Evolutionary conservation across 148 eudicot genomes (phyloP), one percentile per base, ranked within the genome.

Genomic region (Camellia japonica): DNA sequence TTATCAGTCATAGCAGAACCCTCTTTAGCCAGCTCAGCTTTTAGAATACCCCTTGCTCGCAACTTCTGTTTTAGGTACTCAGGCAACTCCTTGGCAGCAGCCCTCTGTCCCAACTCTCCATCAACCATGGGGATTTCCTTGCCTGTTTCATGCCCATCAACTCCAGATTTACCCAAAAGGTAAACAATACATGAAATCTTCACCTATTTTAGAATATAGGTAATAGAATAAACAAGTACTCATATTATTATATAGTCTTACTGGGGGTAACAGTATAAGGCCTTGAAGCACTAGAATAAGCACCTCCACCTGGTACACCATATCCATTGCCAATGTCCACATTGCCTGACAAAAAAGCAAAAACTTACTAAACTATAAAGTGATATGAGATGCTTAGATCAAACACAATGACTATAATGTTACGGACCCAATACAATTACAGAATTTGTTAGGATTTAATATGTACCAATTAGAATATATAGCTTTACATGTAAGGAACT

Each of bases 301-400:
- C 99, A 80, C 93, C 99, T 69, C 99, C 99, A 79, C 99, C 98
- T 8, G 99, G 99, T 73, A 95, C 97, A 38, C 99, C 98, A 86
- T 95, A 95, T 61, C 99, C 99, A 88, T 95, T 95, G 85, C 99
- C 98, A 68, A 95, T 95, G 79, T 95, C 98, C 81, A 88, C 61
- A 84, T 95, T 92, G 79, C 87, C 99, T 95, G 83, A 75, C 58
- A 83, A 54, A 63, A 77, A 80, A 62, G 43, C 75, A 72, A 72
- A 72, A 20, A 56, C 18, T 49, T 49, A 20, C 60, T n/a, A 3
- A 70, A 72, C 18, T 30, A 38, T 16, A 8, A 41, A 70, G 55
- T 18, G 51, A 7, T 6, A 7, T 13, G 12, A 38, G 16, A 19
- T 78, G 38, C 20, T 62, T 12, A 47, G 18, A 63, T 46, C n/a